A percentile compares a stretch with the other conserved stretches of the same genome.
These are phyloP conservation scores for Achaetomiella virescens DNA, from an alignment of 495 filamentous ascomycete species.

Conservation along the genomic window DNA sequence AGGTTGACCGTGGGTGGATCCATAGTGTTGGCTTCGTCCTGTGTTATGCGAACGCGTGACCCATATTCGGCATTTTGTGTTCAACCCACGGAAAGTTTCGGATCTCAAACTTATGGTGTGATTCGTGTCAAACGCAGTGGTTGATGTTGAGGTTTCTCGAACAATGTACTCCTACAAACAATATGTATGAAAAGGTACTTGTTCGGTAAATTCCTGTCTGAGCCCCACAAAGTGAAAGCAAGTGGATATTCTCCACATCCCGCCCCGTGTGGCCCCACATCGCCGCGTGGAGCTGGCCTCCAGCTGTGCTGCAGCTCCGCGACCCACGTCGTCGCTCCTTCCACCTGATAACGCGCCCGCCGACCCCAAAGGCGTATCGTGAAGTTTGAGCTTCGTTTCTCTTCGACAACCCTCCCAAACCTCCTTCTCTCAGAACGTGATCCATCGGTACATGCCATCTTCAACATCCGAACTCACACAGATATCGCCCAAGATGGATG, in stretches of 20 bases:
- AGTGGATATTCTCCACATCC: not conserved
- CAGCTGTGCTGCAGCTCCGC: not conserved
- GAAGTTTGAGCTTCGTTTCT: too few relatives aligned
- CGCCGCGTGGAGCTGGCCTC: not conserved
- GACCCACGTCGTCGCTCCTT: not conserved
- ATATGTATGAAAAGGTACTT: not conserved
- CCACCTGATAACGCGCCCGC: not conserved
- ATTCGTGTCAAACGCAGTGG: too few relatives aligned
- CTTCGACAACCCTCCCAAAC: not conserved
- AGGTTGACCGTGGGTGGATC: constrained; percentile 22
- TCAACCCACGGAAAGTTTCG: not conserved
- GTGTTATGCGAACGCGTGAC: not conserved
- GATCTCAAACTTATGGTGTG: too few relatives aligned
- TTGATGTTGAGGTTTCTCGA: not conserved
- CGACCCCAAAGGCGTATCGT: not conserved
- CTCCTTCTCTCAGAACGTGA: not conserved
- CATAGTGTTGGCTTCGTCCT: constrained; percentile 3
- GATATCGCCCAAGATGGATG: constrained; percentile 27
- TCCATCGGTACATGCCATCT: too few relatives aligned
- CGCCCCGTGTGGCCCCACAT: not conserved
- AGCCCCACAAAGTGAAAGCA: not conserved
- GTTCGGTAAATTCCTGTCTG: not conserved
- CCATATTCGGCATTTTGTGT: not conserved
- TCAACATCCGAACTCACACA: not conserved
- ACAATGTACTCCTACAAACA: not conserved